Evolutionary conservation across 139 green algal genomes (phyloP).

Genomic region (Picochlorum sp.): DNA sequence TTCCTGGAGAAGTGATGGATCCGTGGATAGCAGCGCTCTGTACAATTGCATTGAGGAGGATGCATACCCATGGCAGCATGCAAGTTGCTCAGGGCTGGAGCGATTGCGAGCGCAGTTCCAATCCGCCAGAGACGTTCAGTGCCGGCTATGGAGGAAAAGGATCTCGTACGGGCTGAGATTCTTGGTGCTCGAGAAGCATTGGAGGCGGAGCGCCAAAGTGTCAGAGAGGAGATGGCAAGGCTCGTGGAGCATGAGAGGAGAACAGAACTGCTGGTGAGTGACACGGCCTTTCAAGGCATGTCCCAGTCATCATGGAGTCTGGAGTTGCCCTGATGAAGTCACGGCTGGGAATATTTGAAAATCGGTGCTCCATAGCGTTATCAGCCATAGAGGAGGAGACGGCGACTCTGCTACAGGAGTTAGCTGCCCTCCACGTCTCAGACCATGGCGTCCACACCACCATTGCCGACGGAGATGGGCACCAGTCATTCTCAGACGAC

Average conservation of each 20-base stretch:
- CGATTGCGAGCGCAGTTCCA: neutral
- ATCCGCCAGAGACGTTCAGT: conserved; percentile 1
- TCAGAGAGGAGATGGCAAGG: conserved; percentile 4
- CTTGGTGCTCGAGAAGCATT: neutral
- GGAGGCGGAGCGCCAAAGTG: neutral
- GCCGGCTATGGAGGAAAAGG: conserved; percentile 3
- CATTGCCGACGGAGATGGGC: neutral
- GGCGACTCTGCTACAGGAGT: too few species aligned
- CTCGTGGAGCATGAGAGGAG: neutral
- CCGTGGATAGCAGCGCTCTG: neutral
- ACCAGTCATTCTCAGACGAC: conserved; percentile 3
- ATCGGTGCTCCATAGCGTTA: too few species aligned
- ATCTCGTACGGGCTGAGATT: conserved; percentile 3
- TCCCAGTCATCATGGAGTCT: too few species aligned
- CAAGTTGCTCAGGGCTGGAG: conserved; percentile 1
- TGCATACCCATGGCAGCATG: conserved; percentile 3
- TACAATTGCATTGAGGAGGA: conserved; percentile 3
- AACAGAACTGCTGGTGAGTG: too few species aligned
- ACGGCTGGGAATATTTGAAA: too few species aligned
- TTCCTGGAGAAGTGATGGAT: neutral
- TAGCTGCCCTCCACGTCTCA: too few species aligned
- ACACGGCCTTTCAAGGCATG: too few species aligned
- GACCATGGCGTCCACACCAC: neutral
- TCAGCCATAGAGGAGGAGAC: too few species aligned
- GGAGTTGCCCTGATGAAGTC: too few species aligned